Conservation (phyloP, 345 rosid genomes). For the Balakata baccata region DNA sequence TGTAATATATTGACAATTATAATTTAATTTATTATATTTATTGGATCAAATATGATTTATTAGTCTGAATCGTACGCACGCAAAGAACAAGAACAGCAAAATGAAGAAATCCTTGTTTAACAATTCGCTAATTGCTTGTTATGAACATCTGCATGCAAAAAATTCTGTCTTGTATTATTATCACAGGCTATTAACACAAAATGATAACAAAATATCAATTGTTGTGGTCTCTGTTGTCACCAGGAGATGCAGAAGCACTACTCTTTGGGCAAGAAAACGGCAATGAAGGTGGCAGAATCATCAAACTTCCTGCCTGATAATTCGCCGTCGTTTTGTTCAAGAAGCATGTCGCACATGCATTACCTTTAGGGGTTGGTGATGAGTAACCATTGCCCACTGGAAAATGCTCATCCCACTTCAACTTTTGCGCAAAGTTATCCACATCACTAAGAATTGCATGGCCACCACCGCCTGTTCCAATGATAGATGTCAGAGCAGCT, state of each 20-base stretch:
- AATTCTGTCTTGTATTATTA: background rate
- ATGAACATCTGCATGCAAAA: background rate
- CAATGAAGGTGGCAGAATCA: slow-evolving; percentile 34
- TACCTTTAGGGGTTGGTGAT: slow-evolving; percentile 6
- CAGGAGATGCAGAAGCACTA: slow-evolving; percentile 37
- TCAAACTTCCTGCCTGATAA: slow-evolving; percentile 32
- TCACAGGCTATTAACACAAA: background rate
- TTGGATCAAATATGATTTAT: no score
- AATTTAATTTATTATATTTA: no score
- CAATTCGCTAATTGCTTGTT: background rate
- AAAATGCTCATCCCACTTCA: slow-evolving; percentile 26
- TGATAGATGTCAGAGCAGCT: slow-evolving; percentile 69
- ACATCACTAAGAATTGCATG: slow-evolving; percentile 1
- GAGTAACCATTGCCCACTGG: slow-evolving; percentile 10
- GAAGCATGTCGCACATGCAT: slow-evolving; percentile 35
- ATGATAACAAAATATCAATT: slow-evolving; percentile 12
- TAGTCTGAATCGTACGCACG: no score
- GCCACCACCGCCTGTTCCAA: slow-evolving; percentile 18
- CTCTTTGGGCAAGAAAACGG: slow-evolving; percentile 35
- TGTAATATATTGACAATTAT: no score
- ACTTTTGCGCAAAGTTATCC: slow-evolving; percentile 22
- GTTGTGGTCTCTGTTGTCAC: slow-evolving; percentile 27
- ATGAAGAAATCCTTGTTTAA: background rate
- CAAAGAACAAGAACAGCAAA: no score
- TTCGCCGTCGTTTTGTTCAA: slow-evolving; percentile 27